These are phyloP conservation scores for Rhipidocladum racemiflorum DNA, from an alignment of 176 grass and related monocot species.

Conservation along the genomic window DNA sequence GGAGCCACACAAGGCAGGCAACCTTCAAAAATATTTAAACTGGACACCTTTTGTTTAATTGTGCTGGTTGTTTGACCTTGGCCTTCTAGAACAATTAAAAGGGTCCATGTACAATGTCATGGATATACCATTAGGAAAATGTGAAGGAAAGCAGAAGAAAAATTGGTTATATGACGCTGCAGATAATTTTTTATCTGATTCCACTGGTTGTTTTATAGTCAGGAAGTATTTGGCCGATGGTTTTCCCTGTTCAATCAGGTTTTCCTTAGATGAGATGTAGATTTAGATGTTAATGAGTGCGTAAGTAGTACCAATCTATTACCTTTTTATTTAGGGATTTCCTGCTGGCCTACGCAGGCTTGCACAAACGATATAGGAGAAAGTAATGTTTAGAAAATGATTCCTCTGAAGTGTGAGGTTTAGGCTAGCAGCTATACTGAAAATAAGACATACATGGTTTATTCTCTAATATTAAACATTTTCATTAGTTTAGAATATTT, in stretches of 20 bases:
- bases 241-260: background rate
- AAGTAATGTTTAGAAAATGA: background rate
- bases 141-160: background rate
- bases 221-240: background rate
- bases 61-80: background rate
- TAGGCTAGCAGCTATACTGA: background rate
- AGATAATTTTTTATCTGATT: background rate
- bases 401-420: background rate
- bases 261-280: background rate
- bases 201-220: background rate
- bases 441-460: background rate
- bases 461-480: background rate
- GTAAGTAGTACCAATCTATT: background rate
- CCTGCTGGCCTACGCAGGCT: background rate
- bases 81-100: background rate
- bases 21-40: background rate
- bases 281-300: background rate
- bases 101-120: background rate
- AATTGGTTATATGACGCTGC: background rate
- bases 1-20: background rate
- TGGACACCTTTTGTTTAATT: background rate
- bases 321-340: background rate
- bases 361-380: background rate
- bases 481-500: background rate
- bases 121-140: background rate